These are phyloP conservation scores for Periconia sp. DNA, from an alignment of 2,329 filamentous ascomycete genomes.

Conservation along the genomic window DNA sequence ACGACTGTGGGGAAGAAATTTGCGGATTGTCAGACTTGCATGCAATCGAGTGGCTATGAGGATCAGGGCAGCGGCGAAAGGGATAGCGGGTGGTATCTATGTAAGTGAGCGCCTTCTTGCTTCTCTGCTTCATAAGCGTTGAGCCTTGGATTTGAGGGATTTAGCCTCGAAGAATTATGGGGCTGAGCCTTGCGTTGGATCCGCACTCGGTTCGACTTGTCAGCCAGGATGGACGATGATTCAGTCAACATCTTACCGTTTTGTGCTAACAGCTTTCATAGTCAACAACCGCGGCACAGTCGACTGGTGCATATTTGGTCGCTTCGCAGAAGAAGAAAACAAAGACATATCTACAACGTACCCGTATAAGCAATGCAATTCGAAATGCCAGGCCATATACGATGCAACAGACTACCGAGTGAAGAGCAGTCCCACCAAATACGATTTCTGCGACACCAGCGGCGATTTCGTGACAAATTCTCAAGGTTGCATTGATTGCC, in stretches of 20 bases:
- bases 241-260: neutral
- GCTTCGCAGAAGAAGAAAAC: slow-evolving; percentile 21
- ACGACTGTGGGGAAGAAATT: slow-evolving; percentile 24
- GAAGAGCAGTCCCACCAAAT: slow-evolving; percentile 15
- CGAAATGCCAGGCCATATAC: slow-evolving; percentile 20
- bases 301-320: slow-evolving; percentile 28
- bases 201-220: too few species aligned
- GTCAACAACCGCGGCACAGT: slow-evolving; percentile 25
- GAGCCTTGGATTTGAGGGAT: too few species aligned
- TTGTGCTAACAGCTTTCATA: slow-evolving; percentile 9
- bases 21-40: slow-evolving; percentile 22
- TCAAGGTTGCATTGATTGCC: slow-evolving; percentile 18
- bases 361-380: slow-evolving; percentile 21
- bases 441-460: slow-evolving; percentile 23
- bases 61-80: slow-evolving; percentile 14
- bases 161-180: too few species aligned
- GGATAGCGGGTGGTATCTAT: slow-evolving; percentile 26
- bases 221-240: too few species aligned
- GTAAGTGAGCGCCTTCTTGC: too few species aligned
- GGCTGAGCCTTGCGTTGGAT: too few species aligned
- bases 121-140: too few species aligned
- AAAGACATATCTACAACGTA: slow-evolving; percentile 14
- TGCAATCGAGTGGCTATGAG: slow-evolving; percentile 19
- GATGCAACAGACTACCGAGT: slow-evolving; percentile 21
- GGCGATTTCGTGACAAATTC: slow-evolving; percentile 24